A percentile compares a stretch with the other conserved stretches of the same genome.
Evolutionary conservation across 257 asterid genomes (phyloP).

Genomic region (Thymus mandschuricus): DNA sequence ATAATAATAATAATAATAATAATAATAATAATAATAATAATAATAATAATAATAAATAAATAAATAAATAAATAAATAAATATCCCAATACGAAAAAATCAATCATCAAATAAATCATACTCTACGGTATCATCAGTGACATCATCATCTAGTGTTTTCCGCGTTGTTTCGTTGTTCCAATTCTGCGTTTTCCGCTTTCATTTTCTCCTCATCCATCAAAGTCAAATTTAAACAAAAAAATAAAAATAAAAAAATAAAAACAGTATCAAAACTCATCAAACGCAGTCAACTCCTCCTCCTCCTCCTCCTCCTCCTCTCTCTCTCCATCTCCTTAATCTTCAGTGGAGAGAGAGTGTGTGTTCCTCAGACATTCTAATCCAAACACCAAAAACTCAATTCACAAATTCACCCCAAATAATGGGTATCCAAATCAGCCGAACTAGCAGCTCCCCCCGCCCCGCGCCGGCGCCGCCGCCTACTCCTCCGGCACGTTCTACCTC

Average conservation of each 20-base stretch:
- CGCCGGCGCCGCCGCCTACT: slow-evolving; percentile 17
- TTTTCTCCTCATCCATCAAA: not conserved
- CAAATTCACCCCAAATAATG: slow-evolving; percentile 51
- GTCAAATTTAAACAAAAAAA: not conserved
- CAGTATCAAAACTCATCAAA: not conserved
- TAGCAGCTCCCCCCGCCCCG: slow-evolving; percentile 29
- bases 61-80: no score
- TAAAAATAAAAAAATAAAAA: no score
- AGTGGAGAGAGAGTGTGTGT: not conserved
- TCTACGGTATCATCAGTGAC: not conserved
- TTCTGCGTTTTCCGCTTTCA: not conserved
- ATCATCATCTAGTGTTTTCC: slow-evolving; percentile 11
- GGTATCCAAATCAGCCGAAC: slow-evolving; percentile 58
- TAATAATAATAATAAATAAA: no score
- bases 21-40: no score
- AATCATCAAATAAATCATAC: slow-evolving; percentile 7
- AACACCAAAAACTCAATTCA: slow-evolving; percentile 16
- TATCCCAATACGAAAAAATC: no score
- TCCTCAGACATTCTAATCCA: not conserved
- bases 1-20: no score
- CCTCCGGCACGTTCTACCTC: slow-evolving; percentile 25
- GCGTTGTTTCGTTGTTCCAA: slow-evolving; percentile 13
- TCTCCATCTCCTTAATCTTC: not conserved
- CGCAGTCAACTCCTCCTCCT: slow-evolving; percentile 17
- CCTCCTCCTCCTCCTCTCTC: not conserved